Base-by-base conservation (phyloP, 1,284 basidiomycete species). In the Trametes versicolor region DNA sequence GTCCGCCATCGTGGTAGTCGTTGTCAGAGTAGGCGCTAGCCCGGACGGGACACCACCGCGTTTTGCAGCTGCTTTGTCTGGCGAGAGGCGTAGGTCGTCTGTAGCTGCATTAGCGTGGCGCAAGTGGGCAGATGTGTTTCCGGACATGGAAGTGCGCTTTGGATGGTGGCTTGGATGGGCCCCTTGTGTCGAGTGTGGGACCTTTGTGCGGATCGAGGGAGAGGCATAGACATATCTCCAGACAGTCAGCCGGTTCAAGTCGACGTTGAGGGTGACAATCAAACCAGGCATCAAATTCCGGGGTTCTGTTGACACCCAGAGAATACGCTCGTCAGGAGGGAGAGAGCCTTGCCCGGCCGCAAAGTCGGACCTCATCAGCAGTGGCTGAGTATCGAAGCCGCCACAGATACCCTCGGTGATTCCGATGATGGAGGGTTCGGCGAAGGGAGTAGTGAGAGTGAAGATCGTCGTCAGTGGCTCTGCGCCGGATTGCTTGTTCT, bases 381-480 rank as follows among this genome's bases (percentile, higher is more conserved):
- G 73, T 6, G 83, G 79, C 0, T 74, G 71, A 9, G 76, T 70
- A 15, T 77, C 76, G 51, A 78, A 73, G 23, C 83, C 84, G 3
- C 85, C 85, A 4, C 83, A 72, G 49, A 92, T 87, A 0, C 86
- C 84, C 6, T 78, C 75, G 0, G 89, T 87, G 37, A 89, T 73
- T 12, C 89, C 90, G 12, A 96, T 85, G 23, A 88, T 82, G 49
- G 86, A 85, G 57, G 92, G 83, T 76, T 97, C 95, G 1, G 91
- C 85, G 52, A 92, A 89, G 0, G 92, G 89, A 67, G 88, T 91
- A 10, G 87, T 88, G 57, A 96, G 80, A 10, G 90, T 87, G 76
- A 93, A 96, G 27, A 96, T 82, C 3, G 91, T 90, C 0, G 93
- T 93, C 25, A 95, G 81, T 0, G 87, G 81, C 13, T 85, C 80